Conservation (phyloP, 2,329 filamentous ascomycete species). For the Furcasterigmium furcatum region DNA sequence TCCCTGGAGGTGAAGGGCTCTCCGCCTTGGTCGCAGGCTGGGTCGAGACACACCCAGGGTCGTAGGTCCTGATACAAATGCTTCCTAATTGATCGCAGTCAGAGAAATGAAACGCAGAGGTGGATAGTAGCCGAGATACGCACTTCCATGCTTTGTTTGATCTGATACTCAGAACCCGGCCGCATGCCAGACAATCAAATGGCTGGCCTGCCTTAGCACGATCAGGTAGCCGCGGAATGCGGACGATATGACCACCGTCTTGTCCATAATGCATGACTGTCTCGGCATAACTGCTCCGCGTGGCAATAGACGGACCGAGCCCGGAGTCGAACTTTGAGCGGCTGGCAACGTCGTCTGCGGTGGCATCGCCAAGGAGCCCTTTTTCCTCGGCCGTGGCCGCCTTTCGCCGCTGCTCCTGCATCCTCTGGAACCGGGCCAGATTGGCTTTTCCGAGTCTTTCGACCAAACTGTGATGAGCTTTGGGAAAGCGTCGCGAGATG, state of each 20-base stretch:
- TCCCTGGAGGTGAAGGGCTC: neutral
- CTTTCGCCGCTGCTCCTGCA: neutral
- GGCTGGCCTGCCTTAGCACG: neutral
- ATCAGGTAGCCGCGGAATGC: neutral
- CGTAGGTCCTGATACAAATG: conserved; percentile 1
- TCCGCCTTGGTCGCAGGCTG: neutral
- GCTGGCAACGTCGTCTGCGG: neutral
- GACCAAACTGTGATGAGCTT: neutral
- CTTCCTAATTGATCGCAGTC: neutral
- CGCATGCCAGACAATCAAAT: conserved; percentile 2
- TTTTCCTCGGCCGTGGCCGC: neutral
- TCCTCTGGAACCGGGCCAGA: conserved; percentile 1
- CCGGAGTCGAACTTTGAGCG: conserved; percentile 1
- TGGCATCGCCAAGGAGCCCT: too few relatives aligned
- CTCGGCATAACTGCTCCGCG: conserved; percentile 1
- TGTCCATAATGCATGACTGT: conserved; percentile 4
- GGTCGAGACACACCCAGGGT: conserved; percentile 2
- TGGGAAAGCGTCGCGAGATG: conserved; percentile 1
- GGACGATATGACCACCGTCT: neutral
- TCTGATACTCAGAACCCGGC: neutral
- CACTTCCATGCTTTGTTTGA: conserved; percentile 2
- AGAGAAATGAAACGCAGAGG: neutral
- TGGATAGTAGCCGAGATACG: too few relatives aligned
- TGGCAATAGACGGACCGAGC: neutral
- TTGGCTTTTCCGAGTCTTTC: neutral